Conservation (phyloP, 345 rosid species). For the Boechera stricta region DNA sequence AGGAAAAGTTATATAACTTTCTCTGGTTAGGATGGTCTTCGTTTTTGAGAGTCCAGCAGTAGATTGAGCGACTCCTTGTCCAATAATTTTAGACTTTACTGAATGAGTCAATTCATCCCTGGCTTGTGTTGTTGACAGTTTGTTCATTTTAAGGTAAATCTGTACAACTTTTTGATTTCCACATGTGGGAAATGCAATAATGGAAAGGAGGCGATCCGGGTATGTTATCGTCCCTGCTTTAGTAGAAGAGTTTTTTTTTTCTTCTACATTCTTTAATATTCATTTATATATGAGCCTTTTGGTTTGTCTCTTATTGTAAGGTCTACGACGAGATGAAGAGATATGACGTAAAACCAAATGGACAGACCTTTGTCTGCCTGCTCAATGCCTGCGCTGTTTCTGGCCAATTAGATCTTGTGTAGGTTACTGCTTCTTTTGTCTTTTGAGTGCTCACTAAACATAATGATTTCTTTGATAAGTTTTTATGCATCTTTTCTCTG, state of each 20-base stretch:
- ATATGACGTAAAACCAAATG: constrained; percentile 88
- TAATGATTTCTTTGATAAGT: background rate
- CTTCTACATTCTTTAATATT: constrained; percentile 4
- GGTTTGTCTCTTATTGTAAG: constrained; percentile 48
- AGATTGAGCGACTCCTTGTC: background rate
- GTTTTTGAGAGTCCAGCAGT: constrained; percentile 7
- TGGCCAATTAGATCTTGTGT: constrained; percentile 89
- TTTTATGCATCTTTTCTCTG: constrained; percentile 7
- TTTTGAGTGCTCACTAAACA: background rate
- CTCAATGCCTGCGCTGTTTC: constrained; percentile 90
- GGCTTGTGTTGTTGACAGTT: constrained; percentile 7
- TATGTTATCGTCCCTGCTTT: constrained; percentile 40
- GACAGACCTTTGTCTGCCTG: constrained; percentile 81
- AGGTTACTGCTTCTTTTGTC: constrained; percentile 52
- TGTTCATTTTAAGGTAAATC: constrained; percentile 54
- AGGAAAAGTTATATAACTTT: background rate
- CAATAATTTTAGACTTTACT: constrained; percentile 9
- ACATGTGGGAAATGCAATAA: constrained; percentile 89
- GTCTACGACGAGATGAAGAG: constrained; percentile 92
- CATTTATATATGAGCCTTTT: background rate
- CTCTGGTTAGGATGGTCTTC: background rate
- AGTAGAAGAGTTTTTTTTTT: background rate
- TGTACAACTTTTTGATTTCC: constrained; percentile 88
- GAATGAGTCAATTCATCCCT: background rate
- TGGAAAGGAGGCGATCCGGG: constrained; percentile 73